A percentile compares a stretch with the other conserved stretches of the same genome.
These are phyloP conservation scores for Hypoxylon subgilvum DNA, from an alignment of 495 filamentous ascomycete species.

Conservation along the genomic window DNA sequence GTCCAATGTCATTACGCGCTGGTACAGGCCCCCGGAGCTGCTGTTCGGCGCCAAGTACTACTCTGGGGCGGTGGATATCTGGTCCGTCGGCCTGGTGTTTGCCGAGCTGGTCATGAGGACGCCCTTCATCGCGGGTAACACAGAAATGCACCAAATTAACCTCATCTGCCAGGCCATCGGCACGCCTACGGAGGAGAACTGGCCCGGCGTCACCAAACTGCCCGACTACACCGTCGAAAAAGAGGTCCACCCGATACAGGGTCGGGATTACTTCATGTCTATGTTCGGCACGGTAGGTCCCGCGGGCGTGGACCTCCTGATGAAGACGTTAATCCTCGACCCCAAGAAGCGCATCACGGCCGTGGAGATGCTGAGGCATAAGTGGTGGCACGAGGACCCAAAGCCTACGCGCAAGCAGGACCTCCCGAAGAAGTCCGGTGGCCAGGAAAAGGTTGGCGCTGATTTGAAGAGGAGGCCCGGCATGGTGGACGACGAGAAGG, in stretches of 20 bases:
- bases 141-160: conserved; percentile 76
- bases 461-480: conserved; percentile 84
- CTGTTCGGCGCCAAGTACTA: conserved; percentile 90
- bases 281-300: conserved; percentile 78
- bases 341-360: conserved; percentile 81
- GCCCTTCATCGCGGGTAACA: conserved; percentile 74
- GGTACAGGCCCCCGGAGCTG: conserved; percentile 95
- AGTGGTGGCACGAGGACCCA: conserved; percentile 86
- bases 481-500: conserved; percentile 67
- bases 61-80: conserved; percentile 88
- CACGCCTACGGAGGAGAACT: conserved; percentile 91
- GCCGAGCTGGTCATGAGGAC: conserved; percentile 85
- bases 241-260: conserved; percentile 64
- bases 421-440: conserved; percentile 70
- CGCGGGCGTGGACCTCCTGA: conserved; percentile 83
- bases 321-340: conserved; percentile 84
- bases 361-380: conserved; percentile 74
- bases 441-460: conserved; percentile 76
- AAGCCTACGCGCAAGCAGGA: conserved; percentile 82
- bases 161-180: conserved; percentile 85
- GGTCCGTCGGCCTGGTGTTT: conserved; percentile 92
- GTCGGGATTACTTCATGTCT: conserved; percentile 69
- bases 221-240: conserved; percentile 74
- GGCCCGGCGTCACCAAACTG: conserved; percentile 87
- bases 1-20: conserved; percentile 91